Evolutionary conservation across 2,329 filamentous ascomycete species (phyloP), one percentile per base, ranked within the genome.

Genomic region (Thielaviopsis punctulata): DNA sequence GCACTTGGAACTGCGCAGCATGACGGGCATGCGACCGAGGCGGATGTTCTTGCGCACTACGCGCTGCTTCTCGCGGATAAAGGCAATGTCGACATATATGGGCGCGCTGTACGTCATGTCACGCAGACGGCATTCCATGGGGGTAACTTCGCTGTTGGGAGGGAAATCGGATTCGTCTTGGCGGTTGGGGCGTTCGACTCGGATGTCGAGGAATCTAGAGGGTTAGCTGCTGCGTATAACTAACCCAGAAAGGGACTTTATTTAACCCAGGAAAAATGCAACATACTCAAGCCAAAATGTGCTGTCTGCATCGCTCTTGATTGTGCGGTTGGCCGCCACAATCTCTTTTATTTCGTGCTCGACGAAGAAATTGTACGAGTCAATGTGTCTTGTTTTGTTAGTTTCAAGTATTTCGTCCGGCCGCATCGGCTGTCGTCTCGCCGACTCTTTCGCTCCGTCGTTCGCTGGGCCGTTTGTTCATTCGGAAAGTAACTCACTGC

Each of bases 41-140:
- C 81, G 78, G 50, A 95, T 81, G 59, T 80, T 82, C 56, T 83
- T 81, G 59, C 82, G 79, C 45, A 85, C 77, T 56, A 92, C 79
- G 59, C 77, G 78, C 59, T 83, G 79, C 57, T 82, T 83, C 53
- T 89, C 88, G 65, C 88, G 79, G 33, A 87, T 83, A 63, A 95
- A 96, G 59, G 86, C 81, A 51, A 96, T 86, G 62, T 96, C 89
- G 56, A 96, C 88, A 33, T 87, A 77, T 56, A 98, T 94, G 1
- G 90, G 90, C 9, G 92, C 92, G 19, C 88, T 85, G 64, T 98
- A 98, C n/a, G 90, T 96, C 76, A 95, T 89, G 64, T 98, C 93
- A 61, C 93, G 82, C 53, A 98, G 73, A 30, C 92, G 85, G 63
- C 92, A 98, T 70, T 98, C 93, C 70, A 96, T 94, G 2, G 92